Evolutionary conservation across 2,329 filamentous ascomycete species (phyloP).

Genomic region (Dactylellina cionopaga): DNA sequence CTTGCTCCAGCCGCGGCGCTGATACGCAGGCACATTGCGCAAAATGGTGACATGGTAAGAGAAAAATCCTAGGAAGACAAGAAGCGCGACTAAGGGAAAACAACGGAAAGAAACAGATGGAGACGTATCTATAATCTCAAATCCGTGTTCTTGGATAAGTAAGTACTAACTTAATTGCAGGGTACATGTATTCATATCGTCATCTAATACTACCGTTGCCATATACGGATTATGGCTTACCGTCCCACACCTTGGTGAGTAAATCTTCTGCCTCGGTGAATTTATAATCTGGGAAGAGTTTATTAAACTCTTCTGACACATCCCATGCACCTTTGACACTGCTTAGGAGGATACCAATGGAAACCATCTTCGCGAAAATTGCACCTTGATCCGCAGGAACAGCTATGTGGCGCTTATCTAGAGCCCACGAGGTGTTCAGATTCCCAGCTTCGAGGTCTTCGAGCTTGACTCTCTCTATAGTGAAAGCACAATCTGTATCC

Average conservation of each 20-base stretch:
- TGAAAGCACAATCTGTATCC: conserved; percentile 59
- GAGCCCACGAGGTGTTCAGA: conserved; percentile 62
- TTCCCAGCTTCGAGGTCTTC: conserved; percentile 65
- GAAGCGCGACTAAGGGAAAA: no score
- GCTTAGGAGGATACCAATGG: conserved; percentile 62
- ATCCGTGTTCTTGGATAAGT: no score
- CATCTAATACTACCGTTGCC: no score
- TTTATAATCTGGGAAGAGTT: conserved; percentile 62
- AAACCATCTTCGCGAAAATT: conserved; percentile 60
- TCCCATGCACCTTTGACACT: conserved; percentile 63
- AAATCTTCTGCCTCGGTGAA: conserved; percentile 63
- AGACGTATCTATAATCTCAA: no score
- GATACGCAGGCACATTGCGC: no score
- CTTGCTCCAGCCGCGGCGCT: no score
- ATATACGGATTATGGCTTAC: conserved; percentile 58
- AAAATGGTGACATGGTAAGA: no score
- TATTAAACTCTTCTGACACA: conserved; percentile 64
- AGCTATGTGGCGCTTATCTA: conserved; percentile 58
- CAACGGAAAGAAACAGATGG: no score
- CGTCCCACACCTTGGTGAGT: conserved; percentile 61
- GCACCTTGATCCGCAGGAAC: conserved; percentile 60
- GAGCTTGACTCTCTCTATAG: conserved; percentile 63
- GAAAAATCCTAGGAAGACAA: no score
- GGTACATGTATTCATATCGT: no score
- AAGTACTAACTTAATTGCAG: no score